Conservation (phyloP, 805 yeast genomes). For the Metschnikowia lunata region DNA sequence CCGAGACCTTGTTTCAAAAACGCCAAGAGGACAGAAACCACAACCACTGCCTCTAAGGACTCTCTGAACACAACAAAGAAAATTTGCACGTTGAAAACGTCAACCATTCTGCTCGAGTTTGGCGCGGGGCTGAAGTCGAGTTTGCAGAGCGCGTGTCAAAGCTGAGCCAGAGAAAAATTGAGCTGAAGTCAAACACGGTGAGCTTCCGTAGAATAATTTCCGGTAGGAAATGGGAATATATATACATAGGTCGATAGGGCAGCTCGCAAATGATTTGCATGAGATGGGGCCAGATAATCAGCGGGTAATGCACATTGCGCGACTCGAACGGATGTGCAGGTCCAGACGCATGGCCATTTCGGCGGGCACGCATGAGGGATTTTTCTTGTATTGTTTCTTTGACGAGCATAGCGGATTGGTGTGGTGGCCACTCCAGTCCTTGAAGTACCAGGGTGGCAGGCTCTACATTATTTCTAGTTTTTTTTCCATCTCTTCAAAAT, state of each 20-base stretch:
- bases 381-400: too few species aligned
- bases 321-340: not conserved
- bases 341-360: too few species aligned
- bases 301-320: not conserved
- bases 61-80: slow-evolving; percentile 93
- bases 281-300: slow-evolving; percentile 1
- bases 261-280: not conserved
- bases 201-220: not conserved
- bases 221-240: not conserved
- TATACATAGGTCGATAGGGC: too few species aligned
- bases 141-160: too few species aligned
- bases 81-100: slow-evolving; percentile 67
- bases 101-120: slow-evolving; percentile 31
- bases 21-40: slow-evolving; percentile 86
- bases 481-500: too few species aligned
- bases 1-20: slow-evolving; percentile 89
- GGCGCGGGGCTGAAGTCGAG: too few species aligned
- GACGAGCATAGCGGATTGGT: too few species aligned
- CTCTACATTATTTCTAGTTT: too few species aligned
- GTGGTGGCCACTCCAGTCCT: too few species aligned
- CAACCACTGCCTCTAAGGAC: slow-evolving; percentile 85
- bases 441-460: too few species aligned
- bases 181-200: not conserved
- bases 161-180: too few species aligned
- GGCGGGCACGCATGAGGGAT: too few species aligned